phyloP scores from a whole-genome alignment of 2,329 filamentous ascomycete species.

The Cadophora luteo-olivacea region DNA sequence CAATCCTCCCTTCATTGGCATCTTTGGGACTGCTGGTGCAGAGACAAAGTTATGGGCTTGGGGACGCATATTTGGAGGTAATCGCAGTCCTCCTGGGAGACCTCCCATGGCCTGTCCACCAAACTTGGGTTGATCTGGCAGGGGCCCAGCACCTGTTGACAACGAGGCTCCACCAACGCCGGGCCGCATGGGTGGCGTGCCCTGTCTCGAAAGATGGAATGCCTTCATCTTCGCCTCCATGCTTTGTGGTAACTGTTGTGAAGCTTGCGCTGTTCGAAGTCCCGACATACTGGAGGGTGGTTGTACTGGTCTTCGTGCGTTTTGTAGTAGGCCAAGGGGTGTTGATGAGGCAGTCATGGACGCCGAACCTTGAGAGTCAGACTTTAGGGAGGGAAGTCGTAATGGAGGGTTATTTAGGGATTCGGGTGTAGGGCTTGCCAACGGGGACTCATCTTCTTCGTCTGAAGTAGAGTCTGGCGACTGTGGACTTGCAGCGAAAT shows the following conservation, averaged over 20 bases:
- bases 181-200: constrained; percentile 53
- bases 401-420: constrained; percentile 47
- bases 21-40: constrained; percentile 55
- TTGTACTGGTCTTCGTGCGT: constrained; percentile 58
- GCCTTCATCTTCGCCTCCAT: constrained; percentile 74
- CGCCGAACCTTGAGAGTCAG: constrained; percentile 59
- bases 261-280: constrained; percentile 39
- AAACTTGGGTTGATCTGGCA: constrained; percentile 25
- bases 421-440: constrained; percentile 27
- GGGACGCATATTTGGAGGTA: constrained; percentile 54
- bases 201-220: constrained; percentile 70
- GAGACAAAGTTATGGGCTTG: constrained; percentile 54
- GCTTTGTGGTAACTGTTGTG: constrained; percentile 61
- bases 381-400: constrained; percentile 64
- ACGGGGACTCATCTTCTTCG: constrained; percentile 29
- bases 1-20: constrained; percentile 56
- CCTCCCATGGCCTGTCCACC: constrained; percentile 44
- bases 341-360: constrained; percentile 85
- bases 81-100: constrained; percentile 51
- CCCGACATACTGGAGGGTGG: constrained; percentile 25
- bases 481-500: constrained; percentile 33
- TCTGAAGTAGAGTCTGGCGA: constrained; percentile 28
- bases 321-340: constrained; percentile 77
- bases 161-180: constrained; percentile 37
- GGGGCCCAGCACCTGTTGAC: constrained; percentile 47